Conservation (phyloP, 306 rosid species). For the Astragalus membranaceus region DNA sequence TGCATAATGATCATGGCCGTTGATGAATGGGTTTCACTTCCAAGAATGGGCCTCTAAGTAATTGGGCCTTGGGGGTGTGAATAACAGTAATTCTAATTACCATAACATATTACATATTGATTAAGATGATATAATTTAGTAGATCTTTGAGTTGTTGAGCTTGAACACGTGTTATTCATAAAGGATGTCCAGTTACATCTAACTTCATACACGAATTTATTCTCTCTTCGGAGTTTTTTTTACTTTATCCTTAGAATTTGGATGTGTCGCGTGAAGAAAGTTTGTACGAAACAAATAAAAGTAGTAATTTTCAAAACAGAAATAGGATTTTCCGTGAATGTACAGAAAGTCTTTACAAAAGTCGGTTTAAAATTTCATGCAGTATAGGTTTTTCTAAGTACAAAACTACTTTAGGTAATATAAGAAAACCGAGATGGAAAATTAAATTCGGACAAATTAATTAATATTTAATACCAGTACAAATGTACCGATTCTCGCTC, state of each 20-base stretch:
- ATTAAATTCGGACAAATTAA: neutral
- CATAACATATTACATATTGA: too few relatives aligned
- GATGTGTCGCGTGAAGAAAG: neutral
- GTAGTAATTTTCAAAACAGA: neutral
- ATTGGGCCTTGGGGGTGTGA: too few relatives aligned
- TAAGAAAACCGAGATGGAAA: neutral
- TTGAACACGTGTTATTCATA: neutral
- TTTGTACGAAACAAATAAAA: neutral
- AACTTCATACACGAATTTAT: too few relatives aligned
- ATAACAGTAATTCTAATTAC: too few relatives aligned
- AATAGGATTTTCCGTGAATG: neutral
- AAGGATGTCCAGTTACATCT: neutral
- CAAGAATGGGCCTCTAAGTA: too few relatives aligned
- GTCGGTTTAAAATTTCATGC: neutral
- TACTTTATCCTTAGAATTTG: neutral
- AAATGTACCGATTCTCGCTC: neutral
- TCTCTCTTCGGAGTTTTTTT: neutral
- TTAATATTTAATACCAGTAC: too few relatives aligned
- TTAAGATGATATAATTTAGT: neutral
- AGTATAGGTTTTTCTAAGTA: neutral
- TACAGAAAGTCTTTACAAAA: neutral
- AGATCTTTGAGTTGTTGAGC: neutral
- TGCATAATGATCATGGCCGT: too few relatives aligned
- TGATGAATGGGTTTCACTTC: too few relatives aligned
- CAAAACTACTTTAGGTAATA: neutral